Conservation (phyloP, 192 early-diverging fungal species). For the Radiomyces spectabilis region DNA sequence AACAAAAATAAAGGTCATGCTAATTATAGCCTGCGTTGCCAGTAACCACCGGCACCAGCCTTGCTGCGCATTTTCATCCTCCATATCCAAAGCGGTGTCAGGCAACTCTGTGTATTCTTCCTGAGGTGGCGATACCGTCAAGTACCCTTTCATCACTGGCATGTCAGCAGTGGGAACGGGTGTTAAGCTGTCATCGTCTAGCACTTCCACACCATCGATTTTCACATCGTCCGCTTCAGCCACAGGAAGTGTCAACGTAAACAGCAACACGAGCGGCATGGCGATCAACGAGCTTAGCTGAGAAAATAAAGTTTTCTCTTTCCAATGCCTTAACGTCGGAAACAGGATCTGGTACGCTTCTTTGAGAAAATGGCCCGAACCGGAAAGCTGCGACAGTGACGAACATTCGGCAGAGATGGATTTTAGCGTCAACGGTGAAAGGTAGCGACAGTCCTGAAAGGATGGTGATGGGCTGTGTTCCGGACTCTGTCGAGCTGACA, state of each 20-base stretch:
- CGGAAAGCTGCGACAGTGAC: too few relatives aligned
- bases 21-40: slow-evolving; percentile 40
- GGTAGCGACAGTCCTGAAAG: neutral
- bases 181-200: too few relatives aligned
- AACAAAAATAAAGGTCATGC: slow-evolving; percentile 39
- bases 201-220: slow-evolving; percentile 12
- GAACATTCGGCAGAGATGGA: too few relatives aligned
- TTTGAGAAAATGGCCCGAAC: too few relatives aligned
- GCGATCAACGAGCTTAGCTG: slow-evolving; percentile 40
- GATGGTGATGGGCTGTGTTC: slow-evolving; percentile 2
- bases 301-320: slow-evolving; percentile 33
- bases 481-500: neutral
- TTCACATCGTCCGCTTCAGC: slow-evolving; percentile 37
- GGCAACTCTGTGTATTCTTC: too few relatives aligned
- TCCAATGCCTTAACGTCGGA: slow-evolving; percentile 49
- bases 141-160: too few relatives aligned
- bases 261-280: slow-evolving; percentile 41
- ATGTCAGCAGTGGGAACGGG: too few relatives aligned
- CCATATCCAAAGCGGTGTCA: too few relatives aligned
- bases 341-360: slow-evolving; percentile 33
- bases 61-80: slow-evolving; percentile 8
- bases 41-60: slow-evolving; percentile 44
- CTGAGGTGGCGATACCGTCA: too few relatives aligned
- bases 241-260: slow-evolving; percentile 56
- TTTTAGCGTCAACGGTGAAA: too few relatives aligned